phyloP scores from a whole-genome alignment of 2,329 filamentous ascomycete genomes.

The Phaeosphaeria sp. region DNA sequence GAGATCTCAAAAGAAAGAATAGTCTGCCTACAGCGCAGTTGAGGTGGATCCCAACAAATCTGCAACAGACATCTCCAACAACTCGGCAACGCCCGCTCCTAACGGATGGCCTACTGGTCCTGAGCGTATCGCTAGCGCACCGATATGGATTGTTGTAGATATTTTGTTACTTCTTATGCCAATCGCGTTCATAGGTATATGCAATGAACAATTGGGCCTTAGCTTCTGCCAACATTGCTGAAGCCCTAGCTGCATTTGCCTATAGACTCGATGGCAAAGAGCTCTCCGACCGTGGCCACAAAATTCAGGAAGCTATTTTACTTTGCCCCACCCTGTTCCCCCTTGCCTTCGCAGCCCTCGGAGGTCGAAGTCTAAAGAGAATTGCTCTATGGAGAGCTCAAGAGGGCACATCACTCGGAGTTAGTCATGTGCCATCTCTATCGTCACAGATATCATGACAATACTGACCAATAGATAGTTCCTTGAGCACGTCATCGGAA shows the following conservation, averaged over 20 bases:
- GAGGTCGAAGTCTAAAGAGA: conserved; percentile 7
- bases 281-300: not conserved
- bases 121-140: not conserved
- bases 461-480: not conserved
- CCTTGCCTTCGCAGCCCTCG: conserved; percentile 5
- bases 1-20: not conserved
- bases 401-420: conserved; percentile 5
- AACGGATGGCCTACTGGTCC: conserved; percentile 2
- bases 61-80: not conserved
- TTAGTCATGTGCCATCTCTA: not conserved
- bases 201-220: not conserved
- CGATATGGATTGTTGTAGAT: conserved; percentile 5
- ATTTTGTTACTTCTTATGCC: conserved; percentile 4
- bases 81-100: not conserved
- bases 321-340: conserved; percentile 7
- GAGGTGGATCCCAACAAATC: conserved; percentile 2
- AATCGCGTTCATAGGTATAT: conserved; percentile 3
- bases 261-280: conserved; percentile 3
- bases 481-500: conserved; percentile 8
- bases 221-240: not conserved
- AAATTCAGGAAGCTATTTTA: conserved; percentile 3
- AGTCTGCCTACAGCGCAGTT: not conserved
- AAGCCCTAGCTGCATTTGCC: conserved; percentile 3
- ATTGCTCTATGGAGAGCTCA: conserved; percentile 9
- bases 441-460: too few species aligned